These are phyloP conservation scores for Torulaspora maleeae DNA, from an alignment of 805 yeast genomes.

Conservation along the genomic window DNA sequence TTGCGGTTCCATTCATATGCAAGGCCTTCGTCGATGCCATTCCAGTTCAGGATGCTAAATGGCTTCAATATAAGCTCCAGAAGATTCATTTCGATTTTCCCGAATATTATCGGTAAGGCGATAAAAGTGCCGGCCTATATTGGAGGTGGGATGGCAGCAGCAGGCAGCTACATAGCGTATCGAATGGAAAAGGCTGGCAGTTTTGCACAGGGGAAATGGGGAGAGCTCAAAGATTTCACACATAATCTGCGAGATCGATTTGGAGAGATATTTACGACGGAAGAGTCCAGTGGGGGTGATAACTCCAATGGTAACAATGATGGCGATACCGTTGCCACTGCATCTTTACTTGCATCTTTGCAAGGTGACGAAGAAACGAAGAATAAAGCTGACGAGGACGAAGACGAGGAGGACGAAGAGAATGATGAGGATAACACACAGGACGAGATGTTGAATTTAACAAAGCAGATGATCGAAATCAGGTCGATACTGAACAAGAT, in stretches of 20 bases:
- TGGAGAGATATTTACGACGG: conserved; percentile 24
- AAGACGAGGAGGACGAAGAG: conserved; percentile 50
- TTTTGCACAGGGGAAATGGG: conserved; percentile 63
- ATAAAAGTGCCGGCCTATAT: conserved; percentile 70
- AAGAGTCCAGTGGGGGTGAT: conserved; percentile 16
- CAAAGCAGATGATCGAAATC: conserved; percentile 96
- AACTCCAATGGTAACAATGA: conserved; percentile 41
- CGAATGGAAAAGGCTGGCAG: conserved; percentile 83
- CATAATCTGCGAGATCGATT: conserved; percentile 46
- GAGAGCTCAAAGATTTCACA: conserved; percentile 57
- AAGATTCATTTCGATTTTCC: conserved; percentile 37
- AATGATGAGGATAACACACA: conserved; percentile 55
- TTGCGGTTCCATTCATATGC: conserved; percentile 20
- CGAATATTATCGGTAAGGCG: conserved; percentile 51
- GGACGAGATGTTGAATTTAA: conserved; percentile 80
- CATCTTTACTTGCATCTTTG: conserved; percentile 30
- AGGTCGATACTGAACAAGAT: conserved; percentile 71
- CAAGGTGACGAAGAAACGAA: conserved; percentile 40
- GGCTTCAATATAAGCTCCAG: conserved; percentile 17
- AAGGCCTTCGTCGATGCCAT: conserved; percentile 19
- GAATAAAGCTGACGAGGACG: conserved; percentile 32
- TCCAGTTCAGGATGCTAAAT: conserved; percentile 17
- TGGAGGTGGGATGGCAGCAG: conserved; percentile 92
- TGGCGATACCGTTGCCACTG: conserved; percentile 47
- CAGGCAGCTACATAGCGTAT: conserved; percentile 87